Evolutionary conservation across 495 filamentous ascomycete genomes (phyloP).

Genomic region (Podospora pseudocomata): DNA sequence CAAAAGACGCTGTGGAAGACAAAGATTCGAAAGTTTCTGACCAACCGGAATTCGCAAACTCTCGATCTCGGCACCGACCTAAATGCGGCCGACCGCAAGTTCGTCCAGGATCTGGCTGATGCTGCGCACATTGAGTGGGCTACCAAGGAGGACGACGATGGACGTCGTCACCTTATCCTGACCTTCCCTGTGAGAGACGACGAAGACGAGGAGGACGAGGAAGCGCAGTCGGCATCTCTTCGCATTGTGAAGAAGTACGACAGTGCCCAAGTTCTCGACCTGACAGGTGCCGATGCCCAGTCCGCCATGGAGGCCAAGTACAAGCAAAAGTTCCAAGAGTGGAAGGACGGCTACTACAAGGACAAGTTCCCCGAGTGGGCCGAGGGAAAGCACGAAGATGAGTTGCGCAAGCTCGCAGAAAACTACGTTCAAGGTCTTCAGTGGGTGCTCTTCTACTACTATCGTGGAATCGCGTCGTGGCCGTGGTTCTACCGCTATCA

Average conservation of each 20-base stretch:
- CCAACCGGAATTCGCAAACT: constrained; percentile 48
- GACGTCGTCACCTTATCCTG: constrained; percentile 74
- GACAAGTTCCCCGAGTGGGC: constrained; percentile 83
- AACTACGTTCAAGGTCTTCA: constrained; percentile 98
- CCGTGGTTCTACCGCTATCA: constrained; percentile 97
- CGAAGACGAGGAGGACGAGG: constrained; percentile 75
- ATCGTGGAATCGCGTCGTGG: constrained; percentile 95
- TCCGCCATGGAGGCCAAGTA: constrained; percentile 75
- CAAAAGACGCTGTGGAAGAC: constrained; percentile 79
- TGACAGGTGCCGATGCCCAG: constrained; percentile 73
- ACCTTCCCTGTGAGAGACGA: constrained; percentile 51
- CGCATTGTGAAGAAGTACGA: constrained; percentile 87
- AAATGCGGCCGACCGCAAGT: constrained; percentile 83
- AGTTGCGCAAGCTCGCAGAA: constrained; percentile 78
- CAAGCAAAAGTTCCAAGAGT: constrained; percentile 77
- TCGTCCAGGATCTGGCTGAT: constrained; percentile 83
- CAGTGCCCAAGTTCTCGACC: constrained; percentile 78
- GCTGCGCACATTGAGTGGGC: constrained; percentile 78
- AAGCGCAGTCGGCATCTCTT: constrained; percentile 74
- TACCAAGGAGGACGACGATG: constrained; percentile 72
- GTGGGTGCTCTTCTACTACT: constrained; percentile 98
- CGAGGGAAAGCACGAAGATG: constrained; percentile 68
- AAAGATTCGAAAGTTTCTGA: constrained; percentile 73
- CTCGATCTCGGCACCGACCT: constrained; percentile 72
- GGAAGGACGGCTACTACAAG: constrained; percentile 91